Evolutionary conservation across 1,284 basidiomycete species (phyloP).

Genomic region (Agroathelia rolfsii): DNA sequence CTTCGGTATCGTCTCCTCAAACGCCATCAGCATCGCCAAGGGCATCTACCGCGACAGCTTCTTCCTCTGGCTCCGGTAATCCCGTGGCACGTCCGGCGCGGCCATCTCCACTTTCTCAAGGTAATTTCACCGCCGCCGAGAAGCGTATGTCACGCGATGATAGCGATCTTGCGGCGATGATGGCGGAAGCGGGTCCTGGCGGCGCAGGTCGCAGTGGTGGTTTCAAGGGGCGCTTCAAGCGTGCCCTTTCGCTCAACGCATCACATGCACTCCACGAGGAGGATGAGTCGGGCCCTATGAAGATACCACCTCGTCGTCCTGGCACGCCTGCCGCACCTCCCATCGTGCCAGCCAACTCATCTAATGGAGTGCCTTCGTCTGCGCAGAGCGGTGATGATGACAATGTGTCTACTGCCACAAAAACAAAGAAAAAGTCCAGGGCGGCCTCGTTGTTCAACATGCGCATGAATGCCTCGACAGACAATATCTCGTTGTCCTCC

Average conservation of each 20-base stretch:
- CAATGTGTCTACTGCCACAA: slow-evolving; percentile 38
- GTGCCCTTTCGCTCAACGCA: slow-evolving; percentile 63
- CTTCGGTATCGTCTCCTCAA: slow-evolving; percentile 16
- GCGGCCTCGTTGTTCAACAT: slow-evolving; percentile 79
- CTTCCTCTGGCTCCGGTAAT: slow-evolving; percentile 12
- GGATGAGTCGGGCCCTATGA: slow-evolving; percentile 31
- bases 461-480: slow-evolving; percentile 86
- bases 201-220: slow-evolving; percentile 44
- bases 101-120: slow-evolving; percentile 71
- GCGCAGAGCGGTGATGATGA: slow-evolving; percentile 23
- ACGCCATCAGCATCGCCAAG: slow-evolving; percentile 15
- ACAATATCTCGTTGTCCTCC: slow-evolving; percentile 96
- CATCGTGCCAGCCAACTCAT: no score
- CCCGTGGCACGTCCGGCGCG: slow-evolving; percentile 44
- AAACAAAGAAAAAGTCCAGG: slow-evolving; percentile 60
- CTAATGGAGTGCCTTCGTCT: slow-evolving; percentile 7
- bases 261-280: slow-evolving; percentile 51
- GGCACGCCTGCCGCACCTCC: no score
- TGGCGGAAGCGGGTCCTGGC: slow-evolving; percentile 36
- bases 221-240: slow-evolving; percentile 67
- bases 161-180: slow-evolving; percentile 53
- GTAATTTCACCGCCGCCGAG: slow-evolving; percentile 52
- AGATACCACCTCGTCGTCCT: no score
- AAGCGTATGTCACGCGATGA: slow-evolving; percentile 73
- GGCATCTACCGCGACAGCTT: slow-evolving; percentile 17